Evolutionary conservation across 78 protist species (phyloP).

Genomic region (slime mould (Dictyostelium discoideum)): dicty_2.7 NC_007088.5:2919001-2919500

Average conservation of each 20-base stretch:
- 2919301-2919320: constrained; percentile 87
- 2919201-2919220: background rate
- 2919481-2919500: too few species aligned
- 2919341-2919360: constrained; percentile 61
- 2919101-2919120: constrained; percentile 90
- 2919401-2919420: constrained; percentile 28
- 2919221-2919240: too few species aligned
- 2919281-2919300: constrained; percentile 87
- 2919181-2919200: background rate
- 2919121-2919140: constrained; percentile 88
- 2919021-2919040: constrained; percentile 62
- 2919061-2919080: constrained; percentile 86
- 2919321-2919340: constrained; percentile 90
- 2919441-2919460: constrained; percentile 81
- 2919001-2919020: constrained; percentile 71
- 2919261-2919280: background rate
- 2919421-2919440: constrained; percentile 90
- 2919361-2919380: constrained; percentile 52
- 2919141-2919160: constrained; percentile 86
- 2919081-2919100: constrained; percentile 87
- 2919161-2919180: constrained; percentile 40
- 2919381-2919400: constrained; percentile 66
- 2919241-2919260: too few species aligned
- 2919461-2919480: too few species aligned
- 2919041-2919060: constrained; percentile 67